A percentile compares a stretch with the other conserved stretches of the same genome.
These are phyloP conservation scores for Rhododendron ovatum DNA, from an alignment of 148 eudicot genomes.

Conservation along the genomic window DNA sequence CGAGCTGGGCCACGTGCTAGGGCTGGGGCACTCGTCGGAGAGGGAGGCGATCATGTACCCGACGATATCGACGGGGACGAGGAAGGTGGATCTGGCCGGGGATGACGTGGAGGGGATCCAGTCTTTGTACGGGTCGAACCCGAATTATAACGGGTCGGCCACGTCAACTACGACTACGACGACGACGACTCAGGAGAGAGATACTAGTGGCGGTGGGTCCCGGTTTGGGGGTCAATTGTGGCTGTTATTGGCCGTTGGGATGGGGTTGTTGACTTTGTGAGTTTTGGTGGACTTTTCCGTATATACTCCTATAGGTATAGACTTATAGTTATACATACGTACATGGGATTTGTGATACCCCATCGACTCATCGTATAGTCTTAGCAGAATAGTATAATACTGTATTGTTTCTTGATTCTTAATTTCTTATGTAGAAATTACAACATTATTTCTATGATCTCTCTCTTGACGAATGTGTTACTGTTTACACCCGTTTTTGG, in stretches of 20 bases:
- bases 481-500: too few relatives aligned
- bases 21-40: constrained; percentile 43
- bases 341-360: too few relatives aligned
- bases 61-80: constrained; percentile 28
- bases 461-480: too few relatives aligned
- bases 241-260: constrained; percentile 16
- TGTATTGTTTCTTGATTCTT: too few relatives aligned
- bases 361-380: too few relatives aligned
- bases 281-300: background rate
- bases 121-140: constrained; percentile 44
- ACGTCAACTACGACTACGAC: background rate
- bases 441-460: too few relatives aligned
- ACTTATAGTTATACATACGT: too few relatives aligned
- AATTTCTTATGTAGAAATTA: too few relatives aligned
- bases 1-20: constrained; percentile 49
- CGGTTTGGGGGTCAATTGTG: background rate
- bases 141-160: constrained; percentile 29
- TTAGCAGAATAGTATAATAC: too few relatives aligned
- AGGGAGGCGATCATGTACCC: constrained; percentile 48
- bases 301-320: too few relatives aligned
- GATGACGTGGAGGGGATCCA: constrained; percentile 47
- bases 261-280: background rate
- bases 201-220: constrained; percentile 15
- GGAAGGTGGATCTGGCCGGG: constrained; percentile 26
- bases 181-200: constrained; percentile 25